Evolutionary conservation across 2,329 filamentous ascomycete genomes (phyloP).

Genomic region (Phialophora verrucosa): DNA sequence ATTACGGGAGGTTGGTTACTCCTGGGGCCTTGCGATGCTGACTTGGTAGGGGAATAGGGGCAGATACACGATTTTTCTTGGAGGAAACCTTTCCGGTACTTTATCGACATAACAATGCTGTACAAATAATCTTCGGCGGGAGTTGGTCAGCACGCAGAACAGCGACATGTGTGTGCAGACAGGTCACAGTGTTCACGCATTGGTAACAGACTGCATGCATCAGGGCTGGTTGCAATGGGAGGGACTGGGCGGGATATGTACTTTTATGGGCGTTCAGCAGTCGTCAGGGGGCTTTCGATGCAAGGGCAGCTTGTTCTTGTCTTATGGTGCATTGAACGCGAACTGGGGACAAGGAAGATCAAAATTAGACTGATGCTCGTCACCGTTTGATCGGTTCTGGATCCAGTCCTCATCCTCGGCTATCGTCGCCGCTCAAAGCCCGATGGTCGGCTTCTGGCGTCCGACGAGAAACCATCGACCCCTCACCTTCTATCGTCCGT

Average conservation of each 20-base stretch:
- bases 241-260: background rate
- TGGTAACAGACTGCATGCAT: background rate
- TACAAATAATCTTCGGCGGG: conserved; percentile 14
- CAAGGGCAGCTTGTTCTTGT: background rate
- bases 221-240: background rate
- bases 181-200: background rate
- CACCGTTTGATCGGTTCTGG: background rate
- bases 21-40: conserved; percentile 3
- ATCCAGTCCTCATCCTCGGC: conserved; percentile 3
- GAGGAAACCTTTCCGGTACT: background rate
- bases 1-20: background rate
- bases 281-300: background rate
- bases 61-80: conserved; percentile 7
- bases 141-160: background rate
- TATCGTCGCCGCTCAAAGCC: conserved; percentile 4
- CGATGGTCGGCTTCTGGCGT: background rate
- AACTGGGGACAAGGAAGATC: background rate
- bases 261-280: conserved; percentile 2
- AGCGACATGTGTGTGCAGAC: background rate
- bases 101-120: background rate
- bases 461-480: background rate
- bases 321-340: background rate
- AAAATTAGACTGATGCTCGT: background rate
- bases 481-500: background rate
- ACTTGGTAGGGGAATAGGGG: background rate